These are phyloP conservation scores for Eucalyptus erythrocorys DNA, from an alignment of 345 rosid species.

Conservation along the genomic window DNA sequence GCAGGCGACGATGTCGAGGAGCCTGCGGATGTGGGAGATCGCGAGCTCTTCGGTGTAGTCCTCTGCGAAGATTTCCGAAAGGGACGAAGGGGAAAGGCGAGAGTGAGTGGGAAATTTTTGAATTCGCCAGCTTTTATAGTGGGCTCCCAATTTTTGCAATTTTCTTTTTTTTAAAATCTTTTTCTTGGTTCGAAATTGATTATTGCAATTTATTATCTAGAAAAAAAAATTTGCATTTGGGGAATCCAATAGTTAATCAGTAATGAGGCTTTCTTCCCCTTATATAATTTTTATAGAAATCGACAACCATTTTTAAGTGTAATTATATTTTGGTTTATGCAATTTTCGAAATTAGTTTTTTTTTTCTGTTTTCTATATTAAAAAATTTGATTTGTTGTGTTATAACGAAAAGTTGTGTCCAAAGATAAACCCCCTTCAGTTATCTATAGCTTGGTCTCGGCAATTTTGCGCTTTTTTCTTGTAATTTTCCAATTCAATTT, in stretches of 20 bases:
- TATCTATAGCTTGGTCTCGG: not conserved
- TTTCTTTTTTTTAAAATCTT: not conserved
- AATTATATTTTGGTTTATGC: not conserved
- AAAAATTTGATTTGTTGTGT: not conserved
- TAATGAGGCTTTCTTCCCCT: not conserved
- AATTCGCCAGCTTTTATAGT: not conserved
- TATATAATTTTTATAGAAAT: not conserved
- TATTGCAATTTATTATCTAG: not conserved
- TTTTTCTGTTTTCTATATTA: not conserved
- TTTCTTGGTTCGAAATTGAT: not conserved
- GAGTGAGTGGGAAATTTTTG: not conserved
- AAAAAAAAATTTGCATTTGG: not conserved
- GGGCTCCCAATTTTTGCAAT: not conserved
- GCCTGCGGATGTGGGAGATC: conserved; percentile 67
- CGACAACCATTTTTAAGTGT: not conserved
- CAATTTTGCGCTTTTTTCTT: not conserved
- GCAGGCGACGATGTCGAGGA: conserved; percentile 89
- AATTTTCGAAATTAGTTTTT: not conserved
- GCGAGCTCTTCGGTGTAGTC: conserved; percentile 70
- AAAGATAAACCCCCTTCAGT: not conserved
- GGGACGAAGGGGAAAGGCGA: not conserved
- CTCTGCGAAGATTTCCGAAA: conserved; percentile 30
- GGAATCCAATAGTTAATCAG: not conserved
- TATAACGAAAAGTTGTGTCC: not conserved
- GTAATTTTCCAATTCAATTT: not conserved